Evolutionary conservation across 495 filamentous ascomycete species (phyloP).

Genomic region (Aspergillus hancockii): DNA sequence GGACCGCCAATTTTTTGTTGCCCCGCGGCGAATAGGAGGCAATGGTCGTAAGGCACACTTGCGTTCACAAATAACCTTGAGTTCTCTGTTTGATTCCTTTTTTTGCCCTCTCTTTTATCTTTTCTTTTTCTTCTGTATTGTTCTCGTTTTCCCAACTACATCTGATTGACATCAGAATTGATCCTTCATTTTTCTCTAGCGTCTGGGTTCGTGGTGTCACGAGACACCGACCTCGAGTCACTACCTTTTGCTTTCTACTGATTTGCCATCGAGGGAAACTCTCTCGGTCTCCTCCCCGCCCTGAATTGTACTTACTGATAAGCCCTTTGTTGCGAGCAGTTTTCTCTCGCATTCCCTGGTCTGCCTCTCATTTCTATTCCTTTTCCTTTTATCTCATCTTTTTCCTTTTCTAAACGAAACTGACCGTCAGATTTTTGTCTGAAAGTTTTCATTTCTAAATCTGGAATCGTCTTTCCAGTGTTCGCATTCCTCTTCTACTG

Average conservation of each 20-base stretch:
- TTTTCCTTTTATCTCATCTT: neutral
- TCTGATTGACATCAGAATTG: constrained; percentile 1
- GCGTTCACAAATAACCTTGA: neutral
- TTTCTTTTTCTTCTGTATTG: neutral
- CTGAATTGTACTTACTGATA: neutral
- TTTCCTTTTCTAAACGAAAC: neutral
- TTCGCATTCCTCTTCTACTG: neutral
- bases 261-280: neutral
- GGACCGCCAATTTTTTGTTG: constrained; percentile 2
- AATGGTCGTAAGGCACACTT: constrained; percentile 6
- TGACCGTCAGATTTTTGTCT: neutral
- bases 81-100: too few species aligned
- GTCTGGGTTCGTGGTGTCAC: constrained; percentile 12
- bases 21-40: constrained; percentile 22
- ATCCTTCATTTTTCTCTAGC: neutral
- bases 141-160: neutral
- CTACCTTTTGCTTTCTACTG: neutral
- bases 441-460: neutral
- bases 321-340: neutral
- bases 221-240: constrained; percentile 14
- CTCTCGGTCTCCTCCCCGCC: neutral
- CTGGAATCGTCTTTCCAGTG: neutral
- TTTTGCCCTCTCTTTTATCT: too few species aligned
- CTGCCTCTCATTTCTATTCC: too few species aligned
- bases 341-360: too few species aligned